Evolutionary conservation across 164 flowering plant genomes (phyloP).

Genomic region (Magnolia kwangsiensis): DNA sequence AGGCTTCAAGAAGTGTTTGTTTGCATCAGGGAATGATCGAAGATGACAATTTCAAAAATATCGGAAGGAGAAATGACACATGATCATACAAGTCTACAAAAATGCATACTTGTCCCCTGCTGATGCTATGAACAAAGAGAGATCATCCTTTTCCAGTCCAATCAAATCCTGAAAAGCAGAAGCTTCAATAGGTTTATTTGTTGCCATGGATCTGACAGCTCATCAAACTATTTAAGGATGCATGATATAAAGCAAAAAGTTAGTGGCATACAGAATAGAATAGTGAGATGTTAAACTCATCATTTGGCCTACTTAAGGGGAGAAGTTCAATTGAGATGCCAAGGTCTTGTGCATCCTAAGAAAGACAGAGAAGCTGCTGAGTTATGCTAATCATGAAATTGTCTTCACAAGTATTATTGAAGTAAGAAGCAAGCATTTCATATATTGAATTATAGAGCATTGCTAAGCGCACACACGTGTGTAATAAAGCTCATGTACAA

Average conservation of each 20-base stretch:
- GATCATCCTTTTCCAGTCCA: slow-evolving; percentile 62
- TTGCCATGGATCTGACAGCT: neutral
- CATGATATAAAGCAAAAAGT: slow-evolving; percentile 1
- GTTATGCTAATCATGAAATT: neutral
- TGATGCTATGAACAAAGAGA: slow-evolving; percentile 54
- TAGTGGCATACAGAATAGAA: slow-evolving; percentile 69
- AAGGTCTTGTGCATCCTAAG: slow-evolving; percentile 93
- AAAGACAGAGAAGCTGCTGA: slow-evolving; percentile 2
- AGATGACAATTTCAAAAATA: no score
- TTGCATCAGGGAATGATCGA: no score
- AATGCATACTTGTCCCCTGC: slow-evolving; percentile 57
- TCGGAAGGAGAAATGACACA: no score
- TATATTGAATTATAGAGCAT: no score
- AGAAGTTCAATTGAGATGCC: slow-evolving; percentile 90
- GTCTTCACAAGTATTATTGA: neutral
- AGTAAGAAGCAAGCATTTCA: neutral
- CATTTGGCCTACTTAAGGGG: slow-evolving; percentile 62
- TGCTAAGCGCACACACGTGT: no score
- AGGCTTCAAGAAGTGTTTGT: no score
- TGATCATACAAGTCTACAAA: neutral
- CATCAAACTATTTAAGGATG: slow-evolving; percentile 3
- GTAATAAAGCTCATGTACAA: no score
- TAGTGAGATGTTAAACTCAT: slow-evolving; percentile 55
- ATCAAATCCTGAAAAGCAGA: slow-evolving; percentile 58
- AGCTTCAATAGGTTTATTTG: neutral